Conservation (phyloP, 805 yeast genomes). For the Torulaspora gathmanii region DNA sequence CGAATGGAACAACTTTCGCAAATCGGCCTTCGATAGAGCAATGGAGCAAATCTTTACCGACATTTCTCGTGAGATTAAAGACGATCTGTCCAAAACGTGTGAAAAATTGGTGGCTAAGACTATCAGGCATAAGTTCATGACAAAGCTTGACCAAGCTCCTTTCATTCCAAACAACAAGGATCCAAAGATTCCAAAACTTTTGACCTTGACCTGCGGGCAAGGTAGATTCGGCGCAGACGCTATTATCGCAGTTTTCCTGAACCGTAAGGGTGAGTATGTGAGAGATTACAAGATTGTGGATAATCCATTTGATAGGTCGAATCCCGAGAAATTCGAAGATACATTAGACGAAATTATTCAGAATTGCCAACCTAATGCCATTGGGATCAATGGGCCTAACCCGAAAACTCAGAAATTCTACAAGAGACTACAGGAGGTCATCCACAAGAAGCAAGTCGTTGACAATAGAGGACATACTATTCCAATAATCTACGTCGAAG, state of each 20-base stretch:
- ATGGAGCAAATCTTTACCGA: slow-evolving; percentile 61
- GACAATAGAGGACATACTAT: slow-evolving; percentile 53
- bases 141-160: slow-evolving; percentile 88
- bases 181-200: slow-evolving; percentile 81
- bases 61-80: slow-evolving; percentile 73
- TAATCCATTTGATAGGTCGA: slow-evolving; percentile 47
- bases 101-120: slow-evolving; percentile 63
- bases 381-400: slow-evolving; percentile 84
- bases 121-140: slow-evolving; percentile 63
- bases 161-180: slow-evolving; percentile 74
- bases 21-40: slow-evolving; percentile 59
- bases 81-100: slow-evolving; percentile 71
- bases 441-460: slow-evolving; percentile 53
- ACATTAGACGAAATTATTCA: slow-evolving; percentile 57
- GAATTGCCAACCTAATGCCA: slow-evolving; percentile 76
- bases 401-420: slow-evolving; percentile 62
- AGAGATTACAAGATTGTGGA: slow-evolving; percentile 76
- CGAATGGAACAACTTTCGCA: slow-evolving; percentile 78
- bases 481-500: slow-evolving; percentile 77
- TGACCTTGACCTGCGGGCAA: slow-evolving; percentile 80
- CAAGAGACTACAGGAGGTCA: slow-evolving; percentile 51
- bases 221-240: slow-evolving; percentile 81
- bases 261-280: slow-evolving; percentile 72
- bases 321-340: slow-evolving; percentile 60
- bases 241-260: slow-evolving; percentile 71